Conservation (phyloP, 2,329 filamentous ascomycete species). For the Paecilomyces sp. region DNA sequence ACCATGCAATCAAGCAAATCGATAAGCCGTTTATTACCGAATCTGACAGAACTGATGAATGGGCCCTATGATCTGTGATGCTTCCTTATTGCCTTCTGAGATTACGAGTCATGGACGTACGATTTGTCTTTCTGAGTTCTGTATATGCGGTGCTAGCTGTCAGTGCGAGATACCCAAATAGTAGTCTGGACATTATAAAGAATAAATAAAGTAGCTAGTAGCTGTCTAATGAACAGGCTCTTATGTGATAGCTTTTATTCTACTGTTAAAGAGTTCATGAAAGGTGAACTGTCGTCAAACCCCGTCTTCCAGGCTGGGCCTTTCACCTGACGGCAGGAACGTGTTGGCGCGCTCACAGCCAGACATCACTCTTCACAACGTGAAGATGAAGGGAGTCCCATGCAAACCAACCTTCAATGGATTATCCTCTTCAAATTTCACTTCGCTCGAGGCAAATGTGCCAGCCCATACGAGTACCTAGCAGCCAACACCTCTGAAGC, state of each 20-base stretch:
- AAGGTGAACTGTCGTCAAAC: not conserved
- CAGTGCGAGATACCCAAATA: not conserved
- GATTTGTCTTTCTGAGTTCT: not conserved
- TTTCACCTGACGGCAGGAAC: not conserved
- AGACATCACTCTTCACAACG: not conserved
- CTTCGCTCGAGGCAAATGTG: not conserved
- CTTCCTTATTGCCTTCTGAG: not conserved
- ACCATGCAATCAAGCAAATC: constrained; percentile 88
- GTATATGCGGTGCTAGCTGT: not conserved
- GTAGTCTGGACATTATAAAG: not conserved
- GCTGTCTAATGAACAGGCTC: not conserved
- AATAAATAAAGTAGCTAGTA: not conserved
- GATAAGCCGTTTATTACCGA: constrained; percentile 82
- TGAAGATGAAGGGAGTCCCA: not conserved
- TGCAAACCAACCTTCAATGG: not conserved
- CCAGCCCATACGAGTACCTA: not conserved
- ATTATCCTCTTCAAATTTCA: not conserved
- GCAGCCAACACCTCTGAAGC: not conserved
- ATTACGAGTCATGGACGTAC: not conserved
- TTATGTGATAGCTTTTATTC: not conserved
- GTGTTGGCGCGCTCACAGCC: not conserved
- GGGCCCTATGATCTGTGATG: constrained; percentile 53
- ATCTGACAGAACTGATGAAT: constrained; percentile 69
- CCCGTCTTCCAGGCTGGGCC: not conserved
- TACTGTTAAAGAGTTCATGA: not conserved